A percentile compares a stretch with the other conserved stretches of the same genome.
Evolutionary conservation across 1,139 yeast species (phyloP).

Genomic region (Lodderomyces pseudojiufengensis): DNA sequence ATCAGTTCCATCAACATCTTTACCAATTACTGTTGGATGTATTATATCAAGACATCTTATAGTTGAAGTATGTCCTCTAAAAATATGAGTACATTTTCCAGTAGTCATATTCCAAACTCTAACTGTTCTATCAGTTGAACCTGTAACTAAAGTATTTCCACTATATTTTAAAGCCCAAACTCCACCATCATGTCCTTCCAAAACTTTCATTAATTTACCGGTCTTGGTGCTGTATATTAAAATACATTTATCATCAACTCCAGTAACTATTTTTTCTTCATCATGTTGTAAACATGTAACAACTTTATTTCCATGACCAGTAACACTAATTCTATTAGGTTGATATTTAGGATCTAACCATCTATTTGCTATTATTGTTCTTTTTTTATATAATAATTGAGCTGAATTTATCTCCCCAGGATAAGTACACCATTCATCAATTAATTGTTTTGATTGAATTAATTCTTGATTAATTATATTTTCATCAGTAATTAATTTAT

Average conservation of each 20-base stretch:
- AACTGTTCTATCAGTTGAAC: slow-evolving; percentile 85
- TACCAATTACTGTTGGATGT: slow-evolving; percentile 59
- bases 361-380: slow-evolving; percentile 60
- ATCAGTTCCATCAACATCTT: slow-evolving; percentile 59
- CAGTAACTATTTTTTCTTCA: slow-evolving; percentile 85
- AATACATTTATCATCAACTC: slow-evolving; percentile 84
- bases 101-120: slow-evolving; percentile 83
- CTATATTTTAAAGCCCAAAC: slow-evolving; percentile 96
- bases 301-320: slow-evolving; percentile 70
- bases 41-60: slow-evolving; percentile 87
- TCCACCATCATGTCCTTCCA: slow-evolving; percentile 93
- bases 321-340: slow-evolving; percentile 68
- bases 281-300: slow-evolving; percentile 95
- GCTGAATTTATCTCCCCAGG: slow-evolving; percentile 27
- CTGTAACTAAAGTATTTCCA: slow-evolving; percentile 81
- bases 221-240: slow-evolving; percentile 76
- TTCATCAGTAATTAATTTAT: slow-evolving; percentile 46
- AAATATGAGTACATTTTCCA: slow-evolving; percentile 78
- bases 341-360: slow-evolving; percentile 79
- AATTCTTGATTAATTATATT: slow-evolving; percentile 36
- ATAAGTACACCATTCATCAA: slow-evolving; percentile 31
- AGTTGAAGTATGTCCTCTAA: slow-evolving; percentile 88
- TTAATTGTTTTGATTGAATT: slow-evolving; percentile 20
- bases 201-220: slow-evolving; percentile 63
- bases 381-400: slow-evolving; percentile 62